phyloP scores from a whole-genome alignment of 148 eudicot genomes.

The Linanthus parryae region DNA sequence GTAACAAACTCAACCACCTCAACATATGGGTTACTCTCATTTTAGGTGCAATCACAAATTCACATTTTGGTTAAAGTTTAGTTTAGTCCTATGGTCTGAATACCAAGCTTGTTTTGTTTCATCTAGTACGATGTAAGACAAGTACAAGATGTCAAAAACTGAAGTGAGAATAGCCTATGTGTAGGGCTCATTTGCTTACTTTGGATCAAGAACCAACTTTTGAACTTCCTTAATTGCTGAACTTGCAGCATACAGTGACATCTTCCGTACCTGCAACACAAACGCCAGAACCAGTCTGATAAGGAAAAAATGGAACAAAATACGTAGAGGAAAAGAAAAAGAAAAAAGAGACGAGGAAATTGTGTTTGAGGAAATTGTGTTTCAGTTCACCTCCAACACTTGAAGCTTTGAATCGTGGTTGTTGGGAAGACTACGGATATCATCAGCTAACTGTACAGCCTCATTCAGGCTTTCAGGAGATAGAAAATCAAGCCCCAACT shows the following conservation, averaged over 20 bases:
- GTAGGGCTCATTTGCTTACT: slow-evolving; percentile 49
- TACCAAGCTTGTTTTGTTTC: too few relatives aligned
- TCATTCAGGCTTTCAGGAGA: slow-evolving; percentile 86
- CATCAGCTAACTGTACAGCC: slow-evolving; percentile 69
- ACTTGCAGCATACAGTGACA: slow-evolving; percentile 93
- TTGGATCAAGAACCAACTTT: slow-evolving; percentile 87
- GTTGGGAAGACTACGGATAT: slow-evolving; percentile 83
- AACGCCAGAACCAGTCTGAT: slow-evolving; percentile 3
- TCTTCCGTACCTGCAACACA: slow-evolving; percentile 81
- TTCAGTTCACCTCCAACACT: slow-evolving; percentile 68
- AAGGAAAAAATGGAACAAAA: background rate
- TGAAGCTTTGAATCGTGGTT: slow-evolving; percentile 89
- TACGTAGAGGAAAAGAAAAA: background rate
- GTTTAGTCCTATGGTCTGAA: too few relatives aligned
- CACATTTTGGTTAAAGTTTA: too few relatives aligned
- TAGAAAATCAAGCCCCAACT: slow-evolving; percentile 85
- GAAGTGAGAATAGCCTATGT: slow-evolving; percentile 3
- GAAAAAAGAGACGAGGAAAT: background rate
- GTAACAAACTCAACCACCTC: too few relatives aligned
- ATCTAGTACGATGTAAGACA: too few relatives aligned
- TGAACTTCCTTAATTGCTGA: slow-evolving; percentile 94
- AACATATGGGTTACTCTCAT: too few relatives aligned
- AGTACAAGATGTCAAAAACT: background rate
- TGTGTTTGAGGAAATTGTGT: slow-evolving; percentile 7
- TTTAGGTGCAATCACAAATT: too few relatives aligned